phyloP scores from a whole-genome alignment of 2,329 filamentous ascomycete species.

The Alternaria rosae region DNA sequence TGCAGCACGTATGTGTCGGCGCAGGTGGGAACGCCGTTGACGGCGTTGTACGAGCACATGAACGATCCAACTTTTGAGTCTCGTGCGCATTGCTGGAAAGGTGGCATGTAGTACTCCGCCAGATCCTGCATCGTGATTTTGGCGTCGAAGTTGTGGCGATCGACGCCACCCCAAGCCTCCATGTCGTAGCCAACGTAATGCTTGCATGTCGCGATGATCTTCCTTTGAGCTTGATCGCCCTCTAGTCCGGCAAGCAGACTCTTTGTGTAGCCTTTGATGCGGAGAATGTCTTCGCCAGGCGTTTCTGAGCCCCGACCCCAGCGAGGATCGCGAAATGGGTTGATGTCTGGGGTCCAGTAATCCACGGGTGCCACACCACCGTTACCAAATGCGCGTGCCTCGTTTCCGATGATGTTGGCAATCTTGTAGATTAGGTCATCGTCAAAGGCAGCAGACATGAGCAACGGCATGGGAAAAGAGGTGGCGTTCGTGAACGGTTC shows the following conservation, averaged over 20 bases:
- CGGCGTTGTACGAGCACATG: slow-evolving; percentile 67
- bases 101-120: slow-evolving; percentile 71
- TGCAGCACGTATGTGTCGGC: slow-evolving; percentile 69
- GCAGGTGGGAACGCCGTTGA: slow-evolving; percentile 72
- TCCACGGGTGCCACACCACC: slow-evolving; percentile 60
- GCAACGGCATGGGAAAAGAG: slow-evolving; percentile 70
- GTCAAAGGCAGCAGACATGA: slow-evolving; percentile 69
- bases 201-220: slow-evolving; percentile 57
- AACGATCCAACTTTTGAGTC: slow-evolving; percentile 55
- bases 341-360: slow-evolving; percentile 73
- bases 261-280: slow-evolving; percentile 56
- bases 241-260: slow-evolving; percentile 38
- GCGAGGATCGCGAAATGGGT: slow-evolving; percentile 68
- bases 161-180: slow-evolving; percentile 39
- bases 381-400: slow-evolving; percentile 72
- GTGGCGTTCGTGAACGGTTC: slow-evolving; percentile 67
- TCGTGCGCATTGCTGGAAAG: slow-evolving; percentile 63
- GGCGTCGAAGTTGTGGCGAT: slow-evolving; percentile 62
- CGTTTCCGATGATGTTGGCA: slow-evolving; percentile 63
- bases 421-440: slow-evolving; percentile 66
- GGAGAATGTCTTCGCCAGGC: slow-evolving; percentile 64
- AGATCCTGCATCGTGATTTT: slow-evolving; percentile 68
- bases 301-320: slow-evolving; percentile 68
- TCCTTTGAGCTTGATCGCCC: slow-evolving; percentile 25
- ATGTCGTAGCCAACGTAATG: slow-evolving; percentile 51